Evolutionary conservation across 2,329 filamentous ascomycete genomes (phyloP), one percentile per base, ranked within the genome.

Genomic region (Coleophoma eucalyptorum): DNA sequence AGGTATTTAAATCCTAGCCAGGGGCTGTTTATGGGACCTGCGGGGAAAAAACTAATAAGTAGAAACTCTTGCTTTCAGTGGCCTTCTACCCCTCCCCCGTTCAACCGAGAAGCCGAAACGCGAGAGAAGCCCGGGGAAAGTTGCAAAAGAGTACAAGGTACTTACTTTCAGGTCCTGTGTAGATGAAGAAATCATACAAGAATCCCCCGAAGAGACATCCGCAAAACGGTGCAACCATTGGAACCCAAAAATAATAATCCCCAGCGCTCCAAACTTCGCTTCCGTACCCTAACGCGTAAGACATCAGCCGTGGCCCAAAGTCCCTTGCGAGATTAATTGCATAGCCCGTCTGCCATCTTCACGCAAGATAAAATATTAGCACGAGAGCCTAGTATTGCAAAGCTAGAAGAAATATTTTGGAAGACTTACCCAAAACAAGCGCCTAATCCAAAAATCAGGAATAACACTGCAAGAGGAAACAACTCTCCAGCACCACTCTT

Each of bases 261-360:
- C 85, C 84, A 1, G 82, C 79, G 10, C 74, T 76, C 81, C 84
- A 90, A 0, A 89, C 86, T 46, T 84, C 77, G 45, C 65, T 66
- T 1, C 84, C 84, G 62, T 90, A 90, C 2, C 87, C 87, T 49
- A 89, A 59, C 62, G 84, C 79, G 62, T 83, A 87, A 1, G 80
- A 79, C 55, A 87, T 79, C 41, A 89, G 66, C 11, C 86, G 73
- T 10, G 86, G 86, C 1, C 84, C 84, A 62, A 90, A 87, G 56
- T 90, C 87, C 66, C 87, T 77, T 34, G 85, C 86, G 40, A 88
- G 67, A 61, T 90, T 90, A 57, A 89, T 88, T 15, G 86, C 86
- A 67, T 87, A 90, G 35, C 87, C 86, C 1, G 86, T 90, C 65
- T 90, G 80, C 84, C 84, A 89, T 6, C 87, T 60, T 26, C 10